A percentile compares a stretch with the other conserved stretches of the same genome.
These are phyloP conservation scores for Entomortierella lignicola DNA, from an alignment of 192 early-diverging fungal species.

Conservation along the genomic window DNA sequence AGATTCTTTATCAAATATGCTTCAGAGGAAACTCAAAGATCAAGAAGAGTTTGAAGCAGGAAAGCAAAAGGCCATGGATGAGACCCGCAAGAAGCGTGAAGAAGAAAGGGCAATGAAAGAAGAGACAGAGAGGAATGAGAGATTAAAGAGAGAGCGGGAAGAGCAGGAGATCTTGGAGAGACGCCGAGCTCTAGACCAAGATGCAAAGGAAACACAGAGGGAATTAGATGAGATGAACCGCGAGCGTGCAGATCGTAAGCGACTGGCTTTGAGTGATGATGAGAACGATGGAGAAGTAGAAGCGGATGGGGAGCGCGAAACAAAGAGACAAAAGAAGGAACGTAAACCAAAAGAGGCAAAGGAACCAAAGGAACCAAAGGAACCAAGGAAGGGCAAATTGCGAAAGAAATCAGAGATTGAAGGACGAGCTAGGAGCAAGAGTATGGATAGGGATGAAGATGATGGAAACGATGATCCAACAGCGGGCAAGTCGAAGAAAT, in stretches of 20 bases:
- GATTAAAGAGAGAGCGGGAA: slow-evolving; percentile 50
- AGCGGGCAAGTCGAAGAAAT: slow-evolving; percentile 41
- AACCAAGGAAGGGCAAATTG: slow-evolving; percentile 45
- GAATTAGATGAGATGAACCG: slow-evolving; percentile 53
- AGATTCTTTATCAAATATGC: slow-evolving; percentile 65
- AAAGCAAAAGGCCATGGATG: slow-evolving; percentile 60
- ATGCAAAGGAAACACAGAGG: slow-evolving; percentile 38
- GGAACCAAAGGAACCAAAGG: slow-evolving; percentile 48
- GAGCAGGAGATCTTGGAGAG: slow-evolving; percentile 59
- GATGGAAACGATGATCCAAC: slow-evolving; percentile 27
- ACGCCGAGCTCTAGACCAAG: slow-evolving; percentile 49
- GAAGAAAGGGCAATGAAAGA: slow-evolving; percentile 57
- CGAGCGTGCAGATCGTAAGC: slow-evolving; percentile 52
- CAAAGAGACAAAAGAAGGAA: slow-evolving; percentile 47
- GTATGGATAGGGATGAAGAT: slow-evolving; percentile 34
- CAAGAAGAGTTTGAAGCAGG: slow-evolving; percentile 71
- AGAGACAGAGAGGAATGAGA: slow-evolving; percentile 44
- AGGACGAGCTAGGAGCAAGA: slow-evolving; percentile 47
- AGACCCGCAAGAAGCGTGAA: slow-evolving; percentile 66
- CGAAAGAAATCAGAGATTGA: slow-evolving; percentile 48
- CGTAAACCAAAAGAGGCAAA: slow-evolving; percentile 50
- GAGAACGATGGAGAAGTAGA: slow-evolving; percentile 43
- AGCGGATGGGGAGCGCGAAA: slow-evolving; percentile 28
- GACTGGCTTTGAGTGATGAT: slow-evolving; percentile 44
- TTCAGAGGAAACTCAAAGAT: slow-evolving; percentile 66